phyloP scores from a whole-genome alignment of 1,139 yeast species.

The Yamadazyma mexicana region DNA sequence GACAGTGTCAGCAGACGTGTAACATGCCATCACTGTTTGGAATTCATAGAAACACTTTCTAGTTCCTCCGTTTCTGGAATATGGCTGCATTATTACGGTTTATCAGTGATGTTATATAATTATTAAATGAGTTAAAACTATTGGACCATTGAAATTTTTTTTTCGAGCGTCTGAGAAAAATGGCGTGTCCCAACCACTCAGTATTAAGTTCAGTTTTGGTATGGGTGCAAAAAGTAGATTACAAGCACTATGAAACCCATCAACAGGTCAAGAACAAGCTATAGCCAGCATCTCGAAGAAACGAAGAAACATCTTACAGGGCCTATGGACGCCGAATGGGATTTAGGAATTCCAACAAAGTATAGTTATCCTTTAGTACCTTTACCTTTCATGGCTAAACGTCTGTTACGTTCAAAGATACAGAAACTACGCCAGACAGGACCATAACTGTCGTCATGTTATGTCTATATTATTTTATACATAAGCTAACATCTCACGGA shows the following conservation, averaged over 20 bases:
- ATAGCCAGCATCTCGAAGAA: no score
- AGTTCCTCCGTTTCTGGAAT: conserved; percentile 51
- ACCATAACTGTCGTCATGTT: no score
- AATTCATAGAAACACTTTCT: conserved; percentile 52
- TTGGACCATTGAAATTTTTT: conserved; percentile 13
- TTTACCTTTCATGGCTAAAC: no score
- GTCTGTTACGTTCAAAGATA: no score
- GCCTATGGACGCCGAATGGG: no score
- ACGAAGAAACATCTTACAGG: no score
- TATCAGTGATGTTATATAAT: conserved; percentile 2
- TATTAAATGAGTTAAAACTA: conserved; percentile 11
- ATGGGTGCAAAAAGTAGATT: neutral
- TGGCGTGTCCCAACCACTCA: neutral
- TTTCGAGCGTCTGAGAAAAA: conserved; percentile 5
- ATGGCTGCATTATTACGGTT: conserved; percentile 41
- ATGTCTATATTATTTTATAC: conserved; percentile 30
- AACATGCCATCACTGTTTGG: conserved; percentile 47
- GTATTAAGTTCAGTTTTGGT: neutral
- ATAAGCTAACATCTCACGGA: conserved; percentile 79
- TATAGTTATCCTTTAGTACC: no score
- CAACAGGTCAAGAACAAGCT: no score
- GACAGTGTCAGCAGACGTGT: conserved; percentile 47
- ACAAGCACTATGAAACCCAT: no score
- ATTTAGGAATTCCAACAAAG: no score
- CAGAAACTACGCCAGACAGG: no score